phyloP scores from a whole-genome alignment of 2,329 filamentous ascomycete species.

The Cercospora zeina region DNA sequence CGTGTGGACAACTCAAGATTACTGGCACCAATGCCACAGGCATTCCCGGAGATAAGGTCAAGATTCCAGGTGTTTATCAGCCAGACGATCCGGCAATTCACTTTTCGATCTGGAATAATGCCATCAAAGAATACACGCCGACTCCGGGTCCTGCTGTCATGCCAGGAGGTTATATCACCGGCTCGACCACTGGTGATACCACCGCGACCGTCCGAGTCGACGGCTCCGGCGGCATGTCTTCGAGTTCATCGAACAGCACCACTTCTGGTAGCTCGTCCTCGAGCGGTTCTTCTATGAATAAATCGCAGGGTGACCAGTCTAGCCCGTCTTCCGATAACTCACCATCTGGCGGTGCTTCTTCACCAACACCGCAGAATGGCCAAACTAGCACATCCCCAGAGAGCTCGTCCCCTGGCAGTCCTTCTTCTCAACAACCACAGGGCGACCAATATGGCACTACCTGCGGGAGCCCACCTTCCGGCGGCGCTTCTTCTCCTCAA shows the following conservation, averaged over 20 bases:
- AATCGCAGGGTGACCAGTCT: no score
- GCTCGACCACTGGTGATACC: not conserved
- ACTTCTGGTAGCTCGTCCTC: no score
- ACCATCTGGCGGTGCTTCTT: no score
- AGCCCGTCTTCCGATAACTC: no score
- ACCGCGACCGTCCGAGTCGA: not conserved
- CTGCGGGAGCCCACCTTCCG: no score
- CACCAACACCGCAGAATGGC: no score
- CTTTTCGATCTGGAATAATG: conserved; percentile 28
- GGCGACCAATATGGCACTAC: no score
- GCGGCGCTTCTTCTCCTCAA: no score
- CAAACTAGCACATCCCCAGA: no score
- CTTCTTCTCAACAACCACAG: no score
- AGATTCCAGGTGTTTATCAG: conserved; percentile 30
- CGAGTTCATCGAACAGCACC: not conserved
- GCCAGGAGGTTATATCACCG: not conserved
- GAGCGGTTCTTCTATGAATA: no score
- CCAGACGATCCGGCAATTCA: conserved; percentile 27
- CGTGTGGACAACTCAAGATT: conserved; percentile 29
- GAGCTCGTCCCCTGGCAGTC: no score
- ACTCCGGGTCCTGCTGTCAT: conserved; percentile 1
- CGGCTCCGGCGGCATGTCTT: not conserved
- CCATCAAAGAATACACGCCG: conserved; percentile 8
- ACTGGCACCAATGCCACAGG: conserved; percentile 22
- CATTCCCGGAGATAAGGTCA: conserved; percentile 22